Evolutionary conservation across 2,329 filamentous ascomycete species (phyloP), one percentile per base, ranked within the genome.

Genomic region (Allantophomopsis lycopodina): DNA sequence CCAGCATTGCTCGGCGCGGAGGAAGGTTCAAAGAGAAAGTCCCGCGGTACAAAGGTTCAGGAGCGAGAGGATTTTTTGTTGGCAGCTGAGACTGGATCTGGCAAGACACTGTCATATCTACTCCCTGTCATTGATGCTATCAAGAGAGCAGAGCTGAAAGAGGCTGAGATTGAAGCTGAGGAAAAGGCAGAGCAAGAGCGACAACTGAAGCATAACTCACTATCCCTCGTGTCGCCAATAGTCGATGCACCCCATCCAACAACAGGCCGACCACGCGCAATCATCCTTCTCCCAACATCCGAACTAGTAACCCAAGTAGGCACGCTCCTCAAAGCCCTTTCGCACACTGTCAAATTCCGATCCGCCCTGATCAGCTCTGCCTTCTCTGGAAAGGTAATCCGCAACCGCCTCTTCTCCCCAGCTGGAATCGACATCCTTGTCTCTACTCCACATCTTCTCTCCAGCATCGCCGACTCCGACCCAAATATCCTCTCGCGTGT

Each of bases 11-110:
- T 94, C 36, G 74, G 77, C 12, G 45, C 52, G 54, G 50, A 57
- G 41, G 55, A 50, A 36, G 44, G 42, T 47, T 44, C 46, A 48
- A 40, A 45, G 38, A 51, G 53, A 42, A 57, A 54, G 32, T 47
- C 52, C 31, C 40, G 55, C 2, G 53, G 50, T 38, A 45, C 42
- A 52, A 54, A 55, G 57, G 47, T 38, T 38, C 55, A 60, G 47
- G 55, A 45, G 41, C 69, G 54, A 48, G 60, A 62, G 43, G 71
- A 65, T 61, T 95, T 85, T 54, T 69, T 98, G 11, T 68, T 98
- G 37, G 91, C 91, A 4, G 91, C 91, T 10, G 91, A 98, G 65
- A 98, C 91, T 0, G 91, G 91, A 11, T 96, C 91, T 1, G 91
- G 91, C 44, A 98, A 98, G 66, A 98, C 91, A 1, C 66, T 98